Conservation (phyloP, 148 eudicot species). For the Spergularia marina region DNA sequence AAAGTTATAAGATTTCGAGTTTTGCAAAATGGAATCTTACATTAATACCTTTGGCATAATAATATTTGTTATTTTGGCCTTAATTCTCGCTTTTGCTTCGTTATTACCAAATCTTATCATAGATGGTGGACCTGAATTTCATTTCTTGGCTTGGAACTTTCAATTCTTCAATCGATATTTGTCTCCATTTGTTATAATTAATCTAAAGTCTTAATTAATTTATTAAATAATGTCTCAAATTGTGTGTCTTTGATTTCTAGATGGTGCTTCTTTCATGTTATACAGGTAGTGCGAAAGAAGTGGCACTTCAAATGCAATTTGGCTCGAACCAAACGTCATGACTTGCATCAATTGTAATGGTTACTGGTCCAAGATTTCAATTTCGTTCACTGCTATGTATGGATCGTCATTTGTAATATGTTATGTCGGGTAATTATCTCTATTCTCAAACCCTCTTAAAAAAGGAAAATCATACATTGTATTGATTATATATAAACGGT, state of each 20-base stretch:
- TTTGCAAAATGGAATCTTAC: slow-evolving; percentile 34
- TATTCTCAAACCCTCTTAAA: no score
- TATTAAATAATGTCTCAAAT: background rate
- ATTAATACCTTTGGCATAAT: slow-evolving; percentile 23
- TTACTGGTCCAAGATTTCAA: no score
- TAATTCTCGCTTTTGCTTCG: slow-evolving; percentile 5
- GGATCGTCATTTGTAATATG: no score
- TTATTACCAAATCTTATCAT: slow-evolving; percentile 12
- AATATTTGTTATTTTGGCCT: slow-evolving; percentile 3
- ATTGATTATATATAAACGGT: no score
- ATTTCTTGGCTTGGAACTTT: slow-evolving; percentile 31
- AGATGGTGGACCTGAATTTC: slow-evolving; percentile 15
- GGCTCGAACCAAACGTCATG: background rate
- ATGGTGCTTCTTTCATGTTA: slow-evolving; percentile 1
- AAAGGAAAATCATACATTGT: no score
- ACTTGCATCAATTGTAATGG: background rate
- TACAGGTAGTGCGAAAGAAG: background rate
- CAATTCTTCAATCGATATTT: slow-evolving; percentile 17
- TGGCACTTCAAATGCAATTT: background rate
- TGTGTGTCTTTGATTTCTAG: slow-evolving; percentile 14
- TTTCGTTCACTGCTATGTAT: no score
- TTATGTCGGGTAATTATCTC: no score
- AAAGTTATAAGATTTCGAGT: slow-evolving; percentile 7
- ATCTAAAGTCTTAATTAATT: background rate
- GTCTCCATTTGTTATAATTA: slow-evolving; percentile 20